Evolutionary conservation across 192 early-diverging fungal species (phyloP), one percentile per base, ranked within the genome.

Genomic region (Allomyces arbusculus): DNA sequence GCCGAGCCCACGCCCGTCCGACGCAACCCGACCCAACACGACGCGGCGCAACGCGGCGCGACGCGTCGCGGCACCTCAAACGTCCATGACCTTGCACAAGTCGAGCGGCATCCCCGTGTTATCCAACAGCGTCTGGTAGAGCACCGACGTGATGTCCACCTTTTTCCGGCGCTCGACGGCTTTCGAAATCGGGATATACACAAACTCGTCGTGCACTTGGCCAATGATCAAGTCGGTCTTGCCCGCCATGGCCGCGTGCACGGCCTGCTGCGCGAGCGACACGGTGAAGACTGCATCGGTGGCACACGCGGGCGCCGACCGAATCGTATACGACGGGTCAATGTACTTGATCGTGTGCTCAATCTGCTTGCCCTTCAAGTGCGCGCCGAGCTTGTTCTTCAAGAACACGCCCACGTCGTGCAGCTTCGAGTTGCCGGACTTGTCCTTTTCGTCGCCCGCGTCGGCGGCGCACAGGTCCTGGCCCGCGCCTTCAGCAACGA

Each of bases 181-280:
- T 40, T 63, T 70, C 9, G 28, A 12, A 43, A 75, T 70, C 28
- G 73, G 73, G 9, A 75, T 20, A n/a, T 72, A 70, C 11, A 66
- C 67, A 66, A 74, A 75, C 44, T 69, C 44, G 58, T 65, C 67
- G 61, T 75, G 61, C 16, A 75, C 44, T n/a, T 23, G 7, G 1
- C 65, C 66, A 26, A 74, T 69, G 22, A 75, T 64, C 23, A 62
- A 63, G 63, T 75, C 45, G 43, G 73, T 75, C 62, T 75, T 75
- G 26, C 73, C 73, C 24, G 73, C 73, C 72, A 75, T 74, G 45
- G 73, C 73, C 8, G 69, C 72, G n/a, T 75, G 73, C 26, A 69
- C 66, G 16, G 68, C 68, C 69, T 66, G 65, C 64, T 75, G 73
- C 3, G 61, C 72, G 1, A 75, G 65, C 61, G 62, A 43, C n/a